Evolutionary conservation across 2,329 filamentous ascomycete genomes (phyloP).

Genomic region (Pseudomassariella vexata): DNA sequence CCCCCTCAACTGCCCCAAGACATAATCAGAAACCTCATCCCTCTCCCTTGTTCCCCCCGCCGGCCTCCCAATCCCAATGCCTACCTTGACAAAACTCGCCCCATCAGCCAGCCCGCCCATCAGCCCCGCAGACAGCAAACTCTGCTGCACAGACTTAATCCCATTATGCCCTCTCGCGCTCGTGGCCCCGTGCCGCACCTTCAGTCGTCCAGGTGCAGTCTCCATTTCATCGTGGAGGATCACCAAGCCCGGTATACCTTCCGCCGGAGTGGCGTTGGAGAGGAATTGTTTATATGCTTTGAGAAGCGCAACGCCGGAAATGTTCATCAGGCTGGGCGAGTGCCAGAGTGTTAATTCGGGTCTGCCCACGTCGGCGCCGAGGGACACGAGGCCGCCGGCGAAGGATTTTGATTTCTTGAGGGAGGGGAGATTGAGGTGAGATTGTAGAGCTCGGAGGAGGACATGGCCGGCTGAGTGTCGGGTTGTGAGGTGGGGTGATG

Average conservation of each 20-base stretch:
- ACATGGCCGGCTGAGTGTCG: slow-evolving; percentile 8
- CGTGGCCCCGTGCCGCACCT: slow-evolving; percentile 1
- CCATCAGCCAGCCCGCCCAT: neutral
- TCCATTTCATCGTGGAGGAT: slow-evolving; percentile 10
- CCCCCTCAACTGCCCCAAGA: slow-evolving; percentile 2
- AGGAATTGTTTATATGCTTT: slow-evolving; percentile 6
- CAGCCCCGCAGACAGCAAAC: slow-evolving; percentile 5
- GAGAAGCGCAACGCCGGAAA: slow-evolving; percentile 2
- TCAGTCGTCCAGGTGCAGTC: slow-evolving; percentile 3
- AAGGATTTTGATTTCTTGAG: slow-evolving; percentile 3
- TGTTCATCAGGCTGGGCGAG: slow-evolving; percentile 6
- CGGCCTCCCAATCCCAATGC: slow-evolving; percentile 7
- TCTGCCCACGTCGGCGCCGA: slow-evolving; percentile 1
- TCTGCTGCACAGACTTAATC: slow-evolving; percentile 8
- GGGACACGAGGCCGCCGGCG: slow-evolving; percentile 3
- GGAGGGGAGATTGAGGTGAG: slow-evolving; percentile 2
- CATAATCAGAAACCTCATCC: slow-evolving; percentile 5
- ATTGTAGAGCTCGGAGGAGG: slow-evolving; percentile 7
- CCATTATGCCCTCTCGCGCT: slow-evolving; percentile 9
- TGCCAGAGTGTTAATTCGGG: slow-evolving; percentile 6
- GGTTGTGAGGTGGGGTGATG: slow-evolving; percentile 1
- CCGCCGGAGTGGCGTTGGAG: neutral
- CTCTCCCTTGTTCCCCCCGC: slow-evolving; percentile 1
- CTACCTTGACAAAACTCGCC: slow-evolving; percentile 5
- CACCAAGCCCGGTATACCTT: slow-evolving; percentile 4